A percentile compares a stretch with the other conserved stretches of the same genome.
Conservation (phyloP, 2,329 filamentous ascomycete species). For the Erysiphe pisi region DNA sequence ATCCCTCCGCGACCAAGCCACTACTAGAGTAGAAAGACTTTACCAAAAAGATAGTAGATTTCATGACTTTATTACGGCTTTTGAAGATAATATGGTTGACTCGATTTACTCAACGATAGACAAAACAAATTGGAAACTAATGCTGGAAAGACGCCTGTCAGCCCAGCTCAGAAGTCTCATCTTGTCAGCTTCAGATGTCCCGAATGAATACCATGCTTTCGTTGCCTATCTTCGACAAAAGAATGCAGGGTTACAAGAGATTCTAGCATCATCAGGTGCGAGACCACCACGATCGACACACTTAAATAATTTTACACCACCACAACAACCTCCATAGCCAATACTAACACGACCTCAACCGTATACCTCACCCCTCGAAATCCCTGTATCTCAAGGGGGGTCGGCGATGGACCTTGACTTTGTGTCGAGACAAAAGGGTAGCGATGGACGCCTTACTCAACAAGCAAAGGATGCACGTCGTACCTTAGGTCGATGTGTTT, state of each 20-base stretch:
- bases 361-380: not conserved
- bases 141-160: slow-evolving; percentile 1
- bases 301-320: not conserved
- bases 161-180: slow-evolving; percentile 1
- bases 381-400: not conserved
- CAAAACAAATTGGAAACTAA: slow-evolving; percentile 18
- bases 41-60: slow-evolving; percentile 22
- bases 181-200: not conserved
- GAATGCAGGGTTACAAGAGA: not conserved
- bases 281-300: not conserved
- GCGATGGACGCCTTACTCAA: not conserved
- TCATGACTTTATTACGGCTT: slow-evolving; percentile 16
- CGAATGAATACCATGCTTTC: slow-evolving; percentile 2
- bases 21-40: not conserved
- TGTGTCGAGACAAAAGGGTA: not conserved
- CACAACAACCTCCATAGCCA: not conserved
- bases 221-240: slow-evolving; percentile 19
- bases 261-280: not conserved
- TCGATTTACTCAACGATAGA: not conserved
- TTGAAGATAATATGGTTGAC: slow-evolving; percentile 23
- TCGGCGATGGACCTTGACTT: slow-evolving; percentile 14
- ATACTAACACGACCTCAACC: not conserved
- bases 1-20: not conserved
- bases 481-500: slow-evolving; percentile 21
- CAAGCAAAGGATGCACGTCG: slow-evolving; percentile 1